Evolutionary conservation across 805 yeast species (phyloP).

Genomic region (Yamadazyma laniorum): DNA sequence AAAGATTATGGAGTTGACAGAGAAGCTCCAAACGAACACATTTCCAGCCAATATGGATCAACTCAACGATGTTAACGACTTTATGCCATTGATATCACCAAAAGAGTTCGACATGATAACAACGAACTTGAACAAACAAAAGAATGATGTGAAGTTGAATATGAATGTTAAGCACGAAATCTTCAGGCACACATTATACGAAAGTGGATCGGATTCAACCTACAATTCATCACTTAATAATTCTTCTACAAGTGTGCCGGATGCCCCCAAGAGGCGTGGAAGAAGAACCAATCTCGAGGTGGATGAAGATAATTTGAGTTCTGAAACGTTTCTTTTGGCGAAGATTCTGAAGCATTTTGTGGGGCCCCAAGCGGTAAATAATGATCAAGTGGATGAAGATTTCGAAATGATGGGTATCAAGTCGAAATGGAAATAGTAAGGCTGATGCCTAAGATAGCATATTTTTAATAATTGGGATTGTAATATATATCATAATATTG

Average conservation of each 20-base stretch:
- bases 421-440: constrained; percentile 31
- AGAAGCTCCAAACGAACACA: constrained; percentile 9
- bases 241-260: constrained; percentile 11
- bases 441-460: too few species aligned
- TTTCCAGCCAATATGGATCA: constrained; percentile 1
- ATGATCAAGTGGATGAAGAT: constrained; percentile 35
- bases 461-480: neutral
- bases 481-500: neutral
- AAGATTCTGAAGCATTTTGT: constrained; percentile 42
- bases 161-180: constrained; percentile 36
- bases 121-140: constrained; percentile 30
- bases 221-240: constrained; percentile 10
- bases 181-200: constrained; percentile 40
- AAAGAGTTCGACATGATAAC: constrained; percentile 40
- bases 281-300: constrained; percentile 24
- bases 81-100: constrained; percentile 39
- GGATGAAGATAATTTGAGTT: constrained; percentile 20
- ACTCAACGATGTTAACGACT: constrained; percentile 29
- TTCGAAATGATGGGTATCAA: constrained; percentile 36
- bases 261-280: constrained; percentile 34
- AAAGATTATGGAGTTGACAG: constrained; percentile 3
- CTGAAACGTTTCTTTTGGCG: constrained; percentile 39
- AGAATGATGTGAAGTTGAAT: constrained; percentile 17
- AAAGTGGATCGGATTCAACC: constrained; percentile 41
- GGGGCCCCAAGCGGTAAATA: constrained; percentile 36